Conservation (phyloP, 2,329 filamentous ascomycete genomes). For the Aureobasidium sp. region DNA sequence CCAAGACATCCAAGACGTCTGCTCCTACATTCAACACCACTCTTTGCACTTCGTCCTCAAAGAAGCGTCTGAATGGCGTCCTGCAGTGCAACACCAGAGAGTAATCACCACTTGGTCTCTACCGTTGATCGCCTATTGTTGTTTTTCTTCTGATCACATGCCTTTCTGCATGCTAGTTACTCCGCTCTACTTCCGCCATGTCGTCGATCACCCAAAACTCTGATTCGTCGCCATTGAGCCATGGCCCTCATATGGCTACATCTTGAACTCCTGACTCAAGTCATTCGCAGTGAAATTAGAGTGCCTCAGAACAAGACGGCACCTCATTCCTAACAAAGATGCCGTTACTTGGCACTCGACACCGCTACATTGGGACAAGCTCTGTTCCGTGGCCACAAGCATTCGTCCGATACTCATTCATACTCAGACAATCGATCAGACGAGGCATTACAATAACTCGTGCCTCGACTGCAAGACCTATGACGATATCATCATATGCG, state of each 20-base stretch:
- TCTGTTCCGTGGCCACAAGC: background rate
- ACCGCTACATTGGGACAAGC: background rate
- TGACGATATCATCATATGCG: background rate
- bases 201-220: constrained; percentile 4
- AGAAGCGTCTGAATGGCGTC: background rate
- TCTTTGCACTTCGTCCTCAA: background rate
- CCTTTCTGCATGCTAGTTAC: background rate
- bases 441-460: background rate
- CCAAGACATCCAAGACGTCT: constrained; percentile 1
- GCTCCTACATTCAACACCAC: background rate
- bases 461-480: background rate
- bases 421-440: background rate
- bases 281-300: constrained; percentile 5
- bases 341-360: constrained; percentile 4
- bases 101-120: background rate
- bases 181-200: constrained; percentile 5
- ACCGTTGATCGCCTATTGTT: constrained; percentile 4
- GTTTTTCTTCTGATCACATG: constrained; percentile 1
- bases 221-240: background rate
- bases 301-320: background rate
- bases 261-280: constrained; percentile 4
- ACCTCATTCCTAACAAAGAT: constrained; percentile 9
- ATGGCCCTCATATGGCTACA: background rate
- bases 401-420: background rate
- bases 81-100: constrained; percentile 5